Conservation (phyloP, 192 early-diverging fungal species). For the Funneliformis mosseae region DNA sequence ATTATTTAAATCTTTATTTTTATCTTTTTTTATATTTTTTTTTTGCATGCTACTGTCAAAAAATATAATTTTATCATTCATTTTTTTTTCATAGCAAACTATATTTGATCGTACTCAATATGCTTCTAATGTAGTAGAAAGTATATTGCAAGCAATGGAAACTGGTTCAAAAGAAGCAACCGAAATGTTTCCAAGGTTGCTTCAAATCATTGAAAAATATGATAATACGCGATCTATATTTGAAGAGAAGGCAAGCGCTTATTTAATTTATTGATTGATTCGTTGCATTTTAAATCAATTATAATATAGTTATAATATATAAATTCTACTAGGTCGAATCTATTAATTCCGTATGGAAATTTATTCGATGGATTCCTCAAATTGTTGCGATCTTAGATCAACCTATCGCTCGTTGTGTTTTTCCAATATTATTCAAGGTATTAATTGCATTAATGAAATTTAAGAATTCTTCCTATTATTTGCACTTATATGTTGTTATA, state of each 20-base stretch:
- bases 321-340: constrained; percentile 38
- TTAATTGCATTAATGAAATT: neutral
- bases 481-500: neutral
- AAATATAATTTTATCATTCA: constrained; percentile 4
- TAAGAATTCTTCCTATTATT: neutral
- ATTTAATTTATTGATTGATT: neutral
- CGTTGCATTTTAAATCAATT: neutral
- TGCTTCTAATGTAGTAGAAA: constrained; percentile 45
- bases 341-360: constrained; percentile 60
- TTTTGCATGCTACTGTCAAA: constrained; percentile 14
- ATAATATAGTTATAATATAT: neutral
- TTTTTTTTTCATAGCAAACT: neutral
- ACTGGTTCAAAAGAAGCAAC: constrained; percentile 54
- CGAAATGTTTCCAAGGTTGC: constrained; percentile 68
- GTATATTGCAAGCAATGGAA: constrained; percentile 58
- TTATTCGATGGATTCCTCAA: constrained; percentile 77
- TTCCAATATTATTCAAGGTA: constrained; percentile 54
- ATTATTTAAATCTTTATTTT: neutral
- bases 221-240: constrained; percentile 40
- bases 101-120: constrained; percentile 16
- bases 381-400: constrained; percentile 73
- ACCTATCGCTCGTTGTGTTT: constrained; percentile 48
- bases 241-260: constrained; percentile 39
- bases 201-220: constrained; percentile 66
- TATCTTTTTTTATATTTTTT: neutral